Evolutionary conservation across 139 green algal genomes (phyloP), one percentile per base, ranked within the genome.

Genomic region (Picochlorum sp.): DNA sequence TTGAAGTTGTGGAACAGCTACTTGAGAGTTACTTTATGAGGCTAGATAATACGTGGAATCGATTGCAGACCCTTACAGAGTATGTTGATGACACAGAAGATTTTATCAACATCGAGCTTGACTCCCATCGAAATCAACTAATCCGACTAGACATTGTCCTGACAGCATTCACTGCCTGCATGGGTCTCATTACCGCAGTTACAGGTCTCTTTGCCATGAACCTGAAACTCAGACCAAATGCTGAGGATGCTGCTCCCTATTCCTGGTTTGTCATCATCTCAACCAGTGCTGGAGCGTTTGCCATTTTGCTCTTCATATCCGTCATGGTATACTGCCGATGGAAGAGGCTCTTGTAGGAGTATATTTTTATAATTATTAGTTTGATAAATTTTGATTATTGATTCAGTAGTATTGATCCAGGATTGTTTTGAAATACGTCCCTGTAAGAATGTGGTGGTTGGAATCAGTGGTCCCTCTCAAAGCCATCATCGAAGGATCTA

Each of bases 41-140:
- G 61, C 24, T 87, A 12, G 80, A 91, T 63, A 80, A 86, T 52
- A 83, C 80, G 9, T 84, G 69, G 64, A 89, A 85, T 62, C 76
- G 80, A 45, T 68, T 93, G 56, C 65, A 81, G 68, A 86, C 80
- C 33, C 72, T 96, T 40, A 62, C 75, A 18, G 90, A 97, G 77
- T 96, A 94, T 69, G 89, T 97, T 31, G 88, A 97, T 56, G 89
- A 96, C 78, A 95, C 88, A n/a, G 88, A 96, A 76, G 91, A 98
- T 63, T 91, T 92, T 60, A 87, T 97, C 52, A 94, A 95, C 64
- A 96, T 96, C 59, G 77, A 95, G 70, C 80, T 95, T 18, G 91
- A 98, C 68, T 85, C 78, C 63, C 80, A 85, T 50, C 72, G 87
- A 24, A 95, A 95, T 73, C 75, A 86, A 60, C 76, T 94, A 3